phyloP scores from a whole-genome alignment of 139 green algal genomes.

The Micractinium conductrix region DNA sequence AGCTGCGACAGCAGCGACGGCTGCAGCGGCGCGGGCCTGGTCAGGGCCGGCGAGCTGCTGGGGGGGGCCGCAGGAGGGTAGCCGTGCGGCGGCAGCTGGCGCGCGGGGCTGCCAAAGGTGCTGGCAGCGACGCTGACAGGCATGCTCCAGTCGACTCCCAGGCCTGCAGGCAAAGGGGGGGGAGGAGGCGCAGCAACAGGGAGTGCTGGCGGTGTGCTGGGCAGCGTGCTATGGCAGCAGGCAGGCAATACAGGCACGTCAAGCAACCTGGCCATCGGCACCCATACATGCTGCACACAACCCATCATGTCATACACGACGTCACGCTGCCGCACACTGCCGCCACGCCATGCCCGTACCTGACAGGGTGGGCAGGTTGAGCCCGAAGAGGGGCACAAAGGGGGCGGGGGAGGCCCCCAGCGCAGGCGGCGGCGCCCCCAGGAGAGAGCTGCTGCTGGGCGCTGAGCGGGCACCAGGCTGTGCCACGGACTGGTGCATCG shows the following conservation, averaged over 20 bases:
- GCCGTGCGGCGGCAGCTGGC: neutral
- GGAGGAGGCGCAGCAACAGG: neutral
- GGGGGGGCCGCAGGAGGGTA: too few species aligned
- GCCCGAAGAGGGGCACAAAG: conserved; percentile 41
- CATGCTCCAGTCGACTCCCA: conserved; percentile 42
- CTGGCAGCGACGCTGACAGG: neutral
- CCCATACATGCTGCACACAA: too few species aligned
- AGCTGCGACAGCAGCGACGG: neutral
- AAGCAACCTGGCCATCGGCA: too few species aligned
- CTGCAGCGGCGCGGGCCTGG: neutral
- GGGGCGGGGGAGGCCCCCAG: neutral
- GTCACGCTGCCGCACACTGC: too few species aligned
- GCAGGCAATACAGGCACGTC: neutral
- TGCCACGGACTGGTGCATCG: too few species aligned
- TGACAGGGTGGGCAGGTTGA: conserved; percentile 20
- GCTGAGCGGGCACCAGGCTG: too few species aligned
- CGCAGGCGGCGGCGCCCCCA: too few species aligned
- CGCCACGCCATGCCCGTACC: too few species aligned
- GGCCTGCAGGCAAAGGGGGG: neutral
- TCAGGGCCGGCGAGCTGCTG: neutral
- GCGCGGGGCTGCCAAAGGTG: conserved; percentile 17
- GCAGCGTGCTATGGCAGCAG: neutral
- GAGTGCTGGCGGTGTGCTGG: too few species aligned
- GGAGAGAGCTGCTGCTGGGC: too few species aligned
- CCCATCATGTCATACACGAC: too few species aligned